Base-by-base conservation (phyloP, 495 filamentous ascomycete species). In the Hypoxylon fuscum region DNA sequence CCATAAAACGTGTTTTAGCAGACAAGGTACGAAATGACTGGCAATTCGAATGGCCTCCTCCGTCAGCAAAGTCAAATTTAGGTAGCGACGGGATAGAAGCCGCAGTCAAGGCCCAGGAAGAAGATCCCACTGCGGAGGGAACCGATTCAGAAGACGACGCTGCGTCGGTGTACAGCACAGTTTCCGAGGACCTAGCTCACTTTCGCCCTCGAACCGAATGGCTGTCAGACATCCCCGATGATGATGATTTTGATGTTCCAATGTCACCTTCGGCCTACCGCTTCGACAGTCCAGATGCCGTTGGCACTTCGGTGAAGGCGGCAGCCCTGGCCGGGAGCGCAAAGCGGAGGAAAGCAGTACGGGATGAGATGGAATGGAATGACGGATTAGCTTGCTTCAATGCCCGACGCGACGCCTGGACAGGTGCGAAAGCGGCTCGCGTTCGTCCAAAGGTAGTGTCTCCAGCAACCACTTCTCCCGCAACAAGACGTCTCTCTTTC, bases 281-380 rank as follows among this genome's bases (percentile, higher is more conserved):
- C 9, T 91, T 86, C 68, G 86, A 90, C 51, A 83, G 58, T 31
- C 88, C 88, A 1, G 87, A 90, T 54, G 77, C 78, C 5, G 77
- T 90, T 10, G 85, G 79, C 2, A 71, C 69, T 1, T 75, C 72
- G 27, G 74, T 79, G 4, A 70, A 76, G 51, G 73, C 58, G 27
- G 71, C 73, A 0, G 70, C 69, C 9, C 49, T 78, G 22, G 69
- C 72, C 17, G 78, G 83, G 51, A 79, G 84, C 32, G 85, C 87
- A 40, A 78, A 82, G 49, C 84, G 85, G 57, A 79, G 90, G 60
- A 79, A 83, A 60, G 81, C 77, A 8, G 70, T 90, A 49, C 82
- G 89, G 47, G 88, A 89, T 29, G 94, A 98, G 69, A 85, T 90
- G 81, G 69, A 73, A 14, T 96, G 90, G 90, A 98, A 97, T 60